Base-by-base conservation (phyloP, 805 yeast species). In the Priceomyces carsonii region DNA sequence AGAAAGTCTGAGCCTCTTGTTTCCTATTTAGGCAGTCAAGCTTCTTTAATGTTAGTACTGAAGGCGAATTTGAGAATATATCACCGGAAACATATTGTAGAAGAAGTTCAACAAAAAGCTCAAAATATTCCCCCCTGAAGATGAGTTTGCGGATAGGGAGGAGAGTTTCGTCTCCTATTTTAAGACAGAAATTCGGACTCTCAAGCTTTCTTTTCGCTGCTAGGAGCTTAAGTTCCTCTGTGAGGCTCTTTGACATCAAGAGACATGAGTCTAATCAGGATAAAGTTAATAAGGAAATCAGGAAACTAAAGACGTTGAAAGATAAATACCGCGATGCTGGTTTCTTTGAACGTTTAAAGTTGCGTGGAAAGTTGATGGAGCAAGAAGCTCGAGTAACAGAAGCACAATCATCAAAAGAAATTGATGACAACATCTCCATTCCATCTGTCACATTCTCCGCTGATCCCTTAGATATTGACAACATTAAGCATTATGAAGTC, bases 311-410 rank as follows among this genome's bases (percentile, higher is more conserved):
- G 31, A 43, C 53, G 25, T 43, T 59, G 10, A 54, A 48, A 30
- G 55, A 53, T 9, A 39, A 34, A 17, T 50, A 46, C 38, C 40
- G 42, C 24, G 32, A 43, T 5, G 57, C 62, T 6, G 51, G 55
- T 5, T 44, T 58, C 30, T 38, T 59, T 27, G 59, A 56, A 18
- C 47, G 48, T 38, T 33, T 57, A 32, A 42, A 40, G 35, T 38
- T 59, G 21, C 52, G 44, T 12, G 40, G 57, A 14, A 39, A 52
- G 28, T 34, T 59, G 7, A 33, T 48, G 18, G 45, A 49, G 23
- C 59, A 51, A 32, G 59, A 56, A 33, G 36, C 40, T n/a, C 48
- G 45, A 29, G 46, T 55, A 2, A 40, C 51, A 4, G 43, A 44
- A 33, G 51, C 50, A 15, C 58, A 51, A 23, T 39, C 45, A 12